A percentile compares a stretch with the other conserved stretches of the same genome.
Conservation (phyloP, 2,329 filamentous ascomycete species). For the Apiospora hydei region DNA sequence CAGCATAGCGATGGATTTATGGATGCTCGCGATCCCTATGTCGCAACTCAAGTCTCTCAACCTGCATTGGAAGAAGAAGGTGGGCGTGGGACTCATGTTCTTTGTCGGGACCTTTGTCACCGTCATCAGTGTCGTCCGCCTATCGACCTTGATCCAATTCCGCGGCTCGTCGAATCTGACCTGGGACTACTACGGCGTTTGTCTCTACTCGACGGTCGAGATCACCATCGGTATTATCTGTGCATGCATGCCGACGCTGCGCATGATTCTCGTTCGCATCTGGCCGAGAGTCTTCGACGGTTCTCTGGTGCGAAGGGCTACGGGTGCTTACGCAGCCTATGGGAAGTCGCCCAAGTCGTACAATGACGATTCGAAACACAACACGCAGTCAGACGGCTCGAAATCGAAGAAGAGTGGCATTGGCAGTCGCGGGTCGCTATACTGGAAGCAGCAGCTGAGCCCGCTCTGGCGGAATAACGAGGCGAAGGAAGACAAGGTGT, state of each 20-base stretch:
- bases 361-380: conserved; percentile 9
- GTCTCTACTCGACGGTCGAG: conserved; percentile 45
- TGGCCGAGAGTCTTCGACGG: conserved; percentile 26
- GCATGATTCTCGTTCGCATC: conserved; percentile 27
- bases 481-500: conserved; percentile 4
- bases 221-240: conserved; percentile 45
- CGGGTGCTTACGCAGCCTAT: conserved; percentile 4
- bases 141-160: conserved; percentile 41
- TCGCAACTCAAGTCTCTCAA: conserved; percentile 49
- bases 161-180: conserved; percentile 42
- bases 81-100: conserved; percentile 55
- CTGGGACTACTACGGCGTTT: conserved; percentile 40
- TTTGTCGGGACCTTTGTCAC: conserved; percentile 51
- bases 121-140: conserved; percentile 42
- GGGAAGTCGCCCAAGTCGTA: conserved; percentile 5
- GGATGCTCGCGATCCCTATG: conserved; percentile 52
- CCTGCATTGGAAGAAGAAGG: conserved; percentile 56
- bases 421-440: background rate
- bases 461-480: background rate
- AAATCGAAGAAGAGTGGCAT: conserved; percentile 11
- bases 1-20: conserved; percentile 51
- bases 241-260: conserved; percentile 40
- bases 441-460: background rate
- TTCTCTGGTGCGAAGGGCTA: conserved; percentile 10
- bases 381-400: conserved; percentile 3